phyloP scores from a whole-genome alignment of 2,329 filamentous ascomycete species.

The Aspergillus fischeri region DNA sequence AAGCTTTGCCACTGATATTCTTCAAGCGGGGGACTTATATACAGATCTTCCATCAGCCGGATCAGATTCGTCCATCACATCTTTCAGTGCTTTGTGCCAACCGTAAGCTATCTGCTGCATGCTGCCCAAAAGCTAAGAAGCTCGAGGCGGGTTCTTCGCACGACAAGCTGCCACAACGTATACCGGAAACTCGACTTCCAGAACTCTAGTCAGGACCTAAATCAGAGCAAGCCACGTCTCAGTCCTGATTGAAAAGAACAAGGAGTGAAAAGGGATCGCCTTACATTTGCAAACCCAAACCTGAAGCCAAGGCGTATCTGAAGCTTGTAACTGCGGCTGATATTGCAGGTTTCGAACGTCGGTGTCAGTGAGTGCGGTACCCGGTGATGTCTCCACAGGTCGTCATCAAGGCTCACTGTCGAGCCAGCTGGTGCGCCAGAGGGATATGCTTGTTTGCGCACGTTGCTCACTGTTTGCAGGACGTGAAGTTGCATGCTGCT shows the following conservation, averaged over 20 bases:
- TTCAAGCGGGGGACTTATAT: too few relatives aligned
- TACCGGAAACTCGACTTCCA: constrained; percentile 16
- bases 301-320: constrained; percentile 11
- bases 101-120: too few relatives aligned
- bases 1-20: too few relatives aligned
- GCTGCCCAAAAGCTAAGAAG: too few relatives aligned
- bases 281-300: constrained; percentile 8
- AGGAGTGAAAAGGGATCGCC: neutral
- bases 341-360: constrained; percentile 17
- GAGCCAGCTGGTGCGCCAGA: too few relatives aligned
- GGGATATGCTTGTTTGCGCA: neutral
- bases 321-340: constrained; percentile 13
- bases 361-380: constrained; percentile 9
- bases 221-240: neutral
- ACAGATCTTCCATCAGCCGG: too few relatives aligned
- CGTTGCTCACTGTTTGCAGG: constrained; percentile 16
- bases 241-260: too few relatives aligned
- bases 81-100: too few relatives aligned
- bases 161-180: constrained; percentile 6
- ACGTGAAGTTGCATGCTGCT: constrained; percentile 6
- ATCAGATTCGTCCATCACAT: too few relatives aligned
- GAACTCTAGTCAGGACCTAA: constrained; percentile 1
- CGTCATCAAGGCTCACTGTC: neutral
- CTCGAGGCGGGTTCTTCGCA: too few relatives aligned
- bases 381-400: constrained; percentile 2